A percentile compares a stretch with the other conserved stretches of the same genome.
Conservation (phyloP, 2,329 filamentous ascomycete species). For the Paracoccidioides brasiliensis region DNA sequence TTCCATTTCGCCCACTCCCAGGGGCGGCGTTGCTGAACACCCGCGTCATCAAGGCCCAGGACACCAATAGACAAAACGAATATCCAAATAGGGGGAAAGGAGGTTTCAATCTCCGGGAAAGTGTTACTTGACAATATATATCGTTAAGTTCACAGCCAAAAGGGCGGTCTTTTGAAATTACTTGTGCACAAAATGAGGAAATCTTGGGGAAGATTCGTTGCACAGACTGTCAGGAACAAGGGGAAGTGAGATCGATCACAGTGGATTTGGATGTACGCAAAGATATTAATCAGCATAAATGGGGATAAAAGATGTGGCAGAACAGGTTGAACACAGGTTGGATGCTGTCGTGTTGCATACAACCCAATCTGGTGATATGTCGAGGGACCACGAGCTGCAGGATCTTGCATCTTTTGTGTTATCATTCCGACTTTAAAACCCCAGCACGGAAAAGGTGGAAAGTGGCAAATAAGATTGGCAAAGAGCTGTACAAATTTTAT, state of each 20-base stretch:
- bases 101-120: too few species aligned
- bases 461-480: constrained; percentile 9
- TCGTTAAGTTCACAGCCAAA: not conserved
- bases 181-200: not conserved
- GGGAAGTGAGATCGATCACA: not conserved
- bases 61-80: too few species aligned
- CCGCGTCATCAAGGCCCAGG: too few species aligned
- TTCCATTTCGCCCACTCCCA: constrained; percentile 8
- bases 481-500: constrained; percentile 7
- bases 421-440: not conserved
- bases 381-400: not conserved
- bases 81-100: too few species aligned
- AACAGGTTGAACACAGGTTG: not conserved
- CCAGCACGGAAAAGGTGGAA: not conserved
- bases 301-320: not conserved
- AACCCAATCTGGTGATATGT: not conserved
- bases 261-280: not conserved
- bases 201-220: not conserved
- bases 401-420: not conserved
- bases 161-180: not conserved
- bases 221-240: not conserved
- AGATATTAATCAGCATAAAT: not conserved
- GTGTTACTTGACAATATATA: not conserved
- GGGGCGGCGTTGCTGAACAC: constrained; percentile 3
- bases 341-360: not conserved